Base-by-base conservation (phyloP, 2,329 filamentous ascomycete species). In the Ramichloridium luteum region DNA sequence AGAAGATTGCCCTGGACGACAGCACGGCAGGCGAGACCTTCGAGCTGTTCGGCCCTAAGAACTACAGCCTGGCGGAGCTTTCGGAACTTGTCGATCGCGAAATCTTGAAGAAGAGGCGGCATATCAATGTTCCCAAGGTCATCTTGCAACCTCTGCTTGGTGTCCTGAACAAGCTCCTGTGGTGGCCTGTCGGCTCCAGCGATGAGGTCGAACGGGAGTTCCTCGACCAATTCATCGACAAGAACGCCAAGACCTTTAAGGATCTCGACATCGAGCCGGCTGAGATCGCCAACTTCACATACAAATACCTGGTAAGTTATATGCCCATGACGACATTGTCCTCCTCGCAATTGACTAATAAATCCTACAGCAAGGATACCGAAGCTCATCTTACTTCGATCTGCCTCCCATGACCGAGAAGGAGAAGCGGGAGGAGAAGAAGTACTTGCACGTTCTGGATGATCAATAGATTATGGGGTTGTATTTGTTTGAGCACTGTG, bases 381-480 rank as follows among this genome's bases (percentile, higher is more conserved):
- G 90, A 55, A 88, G 81, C 61, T 73, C 80, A 36, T 73, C 77
- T 50, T 90, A 78, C 72, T 93, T 92, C 60, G 88, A 98, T 56
- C 70, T 96, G 45, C 90, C 90, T 30, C 88, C 90, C 29, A 78
- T 88, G 51, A 94, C 88, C 18, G 88, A 94, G 65, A 81, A 80
- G 60, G 90, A 98, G 70, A 90, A 77, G 71, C 71, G 73, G 50
- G 86, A 96, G 60, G 86, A 96, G 62, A 90, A 78, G 72, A 90
- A 94, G 69, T 98, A 93, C 59, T 65, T 96, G 58, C 90, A 98
- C 59, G 86, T 98, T 39, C 65, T 84, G 54, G 83, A 93, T 57
- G 79, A 90, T 58, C 74, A 85, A 68, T 90, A 77, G 63, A 50
- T 15, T 8, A 31, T 11, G 28, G 27, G 11, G 14, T 31, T 30